Base-by-base conservation (phyloP, 2,329 filamentous ascomycete genomes). In the Aspergillus sp. region DNA sequence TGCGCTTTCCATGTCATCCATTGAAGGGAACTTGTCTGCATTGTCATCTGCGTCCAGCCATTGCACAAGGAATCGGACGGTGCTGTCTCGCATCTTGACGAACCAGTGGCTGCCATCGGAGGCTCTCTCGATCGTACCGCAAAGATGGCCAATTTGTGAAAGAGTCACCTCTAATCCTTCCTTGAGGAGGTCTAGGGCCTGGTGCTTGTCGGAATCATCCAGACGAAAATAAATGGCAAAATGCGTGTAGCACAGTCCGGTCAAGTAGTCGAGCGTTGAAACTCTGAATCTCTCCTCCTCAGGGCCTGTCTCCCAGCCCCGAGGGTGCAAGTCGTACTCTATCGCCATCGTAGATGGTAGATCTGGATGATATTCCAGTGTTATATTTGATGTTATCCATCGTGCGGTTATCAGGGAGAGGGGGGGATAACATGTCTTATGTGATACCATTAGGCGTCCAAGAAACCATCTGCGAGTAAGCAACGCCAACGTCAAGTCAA, bases 151-250 rank as follows among this genome's bases (percentile, higher is more conserved):
- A 0, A 61, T 58, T 48, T 78, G 73, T 23, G 64, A 63, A 0
- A 78, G 59, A 1, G 70, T 74, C 6, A 55, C 53, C 53, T 74
- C 67, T 3, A 77, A 64, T 7, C 71, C 72, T n/a, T 59, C 52
- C 25, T 68, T 71, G 4, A 77, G 59, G 0, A 67, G 51, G 0
- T 57, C 58, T 5, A 59, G 59, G 0, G 58, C 62, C 17, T 52
- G 59, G 13, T 25, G 25, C 44, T 73, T 73, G 1, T 68, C 60
- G 0, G 21, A 38, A 23, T 77, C 69, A 0, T 64, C 52, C 0
- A 76, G 47, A 4, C 64, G 64, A 56, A 77, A 77, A 54, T 75
- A 76, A 0, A 77, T 49, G 0, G 69, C 69, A 17, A 71, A 76
- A 54, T 72, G 71, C 45, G 68, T 75, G 54, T 73, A 77, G 16